These are phyloP conservation scores for Xylariaceae sp. DNA, from an alignment of 2,329 filamentous ascomycete genomes.

Conservation along the genomic window DNA sequence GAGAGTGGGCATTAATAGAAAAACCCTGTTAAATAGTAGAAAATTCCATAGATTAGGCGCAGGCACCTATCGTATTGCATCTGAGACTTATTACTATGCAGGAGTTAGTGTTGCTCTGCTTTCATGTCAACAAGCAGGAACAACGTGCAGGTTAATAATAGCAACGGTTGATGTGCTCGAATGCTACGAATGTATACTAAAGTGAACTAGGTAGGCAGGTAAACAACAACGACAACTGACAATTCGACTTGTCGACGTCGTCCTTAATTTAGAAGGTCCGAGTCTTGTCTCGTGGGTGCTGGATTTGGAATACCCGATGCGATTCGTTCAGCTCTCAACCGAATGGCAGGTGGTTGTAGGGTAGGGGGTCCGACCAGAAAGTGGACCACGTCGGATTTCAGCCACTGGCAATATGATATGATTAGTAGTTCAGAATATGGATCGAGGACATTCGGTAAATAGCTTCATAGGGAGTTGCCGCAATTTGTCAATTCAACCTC, in stretches of 20 bases:
- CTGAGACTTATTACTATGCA: too few species aligned
- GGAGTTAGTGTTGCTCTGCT: too few species aligned
- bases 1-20: too few species aligned
- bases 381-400: neutral
- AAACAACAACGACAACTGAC: constrained; percentile 6
- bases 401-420: neutral
- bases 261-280: constrained; percentile 19
- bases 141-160: too few species aligned
- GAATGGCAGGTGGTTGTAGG: neutral
- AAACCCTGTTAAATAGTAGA: too few species aligned
- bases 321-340: neutral
- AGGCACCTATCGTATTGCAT: too few species aligned
- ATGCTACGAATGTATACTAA: neutral
- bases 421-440: neutral
- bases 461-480: neutral
- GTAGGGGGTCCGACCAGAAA: neutral
- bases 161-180: too few species aligned
- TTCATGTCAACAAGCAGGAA: too few species aligned
- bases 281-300: constrained; percentile 1
- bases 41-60: too few species aligned
- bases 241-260: constrained; percentile 3
- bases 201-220: neutral
- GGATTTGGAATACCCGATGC: constrained; percentile 17
- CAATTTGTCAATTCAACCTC: neutral
- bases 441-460: neutral